Evolutionary conservation across 148 eudicot genomes (phyloP).

Genomic region (Fagopyrum esculentum): DNA sequence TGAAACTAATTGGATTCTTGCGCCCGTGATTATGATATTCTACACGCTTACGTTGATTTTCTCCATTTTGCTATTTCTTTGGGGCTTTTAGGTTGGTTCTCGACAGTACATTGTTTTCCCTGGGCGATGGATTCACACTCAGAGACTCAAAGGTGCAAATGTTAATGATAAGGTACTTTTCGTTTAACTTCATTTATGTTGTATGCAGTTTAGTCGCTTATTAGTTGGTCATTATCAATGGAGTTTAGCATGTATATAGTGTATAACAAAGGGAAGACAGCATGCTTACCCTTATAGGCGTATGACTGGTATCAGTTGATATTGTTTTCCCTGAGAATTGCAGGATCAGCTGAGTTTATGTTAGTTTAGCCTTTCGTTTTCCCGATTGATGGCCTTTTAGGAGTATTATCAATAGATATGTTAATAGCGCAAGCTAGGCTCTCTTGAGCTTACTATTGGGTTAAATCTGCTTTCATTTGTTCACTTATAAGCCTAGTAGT

Average conservation of each 20-base stretch:
- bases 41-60: not conserved
- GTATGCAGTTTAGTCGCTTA: too few relatives aligned
- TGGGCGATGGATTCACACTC: constrained; percentile 67
- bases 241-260: too few relatives aligned
- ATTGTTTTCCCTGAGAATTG: not conserved
- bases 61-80: constrained; percentile 10
- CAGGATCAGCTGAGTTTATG: not conserved
- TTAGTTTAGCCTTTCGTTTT: not conserved
- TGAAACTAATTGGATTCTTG: not conserved
- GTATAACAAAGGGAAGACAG: too few relatives aligned
- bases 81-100: constrained; percentile 54
- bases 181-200: not conserved
- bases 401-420: not conserved
- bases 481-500: constrained; percentile 1
- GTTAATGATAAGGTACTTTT: constrained; percentile 74
- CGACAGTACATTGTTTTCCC: constrained; percentile 89
- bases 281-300: not conserved
- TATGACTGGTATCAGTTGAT: not conserved
- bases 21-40: not conserved
- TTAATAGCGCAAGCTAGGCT: constrained; percentile 4
- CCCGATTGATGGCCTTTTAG: not conserved
- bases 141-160: constrained; percentile 81
- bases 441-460: not conserved
- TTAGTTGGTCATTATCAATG: too few relatives aligned
- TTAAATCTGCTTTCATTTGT: not conserved